Evolutionary conservation across 2,329 filamentous ascomycete genomes (phyloP), one percentile per base, ranked within the genome.

Genomic region (Alternaria ethzedia): DNA sequence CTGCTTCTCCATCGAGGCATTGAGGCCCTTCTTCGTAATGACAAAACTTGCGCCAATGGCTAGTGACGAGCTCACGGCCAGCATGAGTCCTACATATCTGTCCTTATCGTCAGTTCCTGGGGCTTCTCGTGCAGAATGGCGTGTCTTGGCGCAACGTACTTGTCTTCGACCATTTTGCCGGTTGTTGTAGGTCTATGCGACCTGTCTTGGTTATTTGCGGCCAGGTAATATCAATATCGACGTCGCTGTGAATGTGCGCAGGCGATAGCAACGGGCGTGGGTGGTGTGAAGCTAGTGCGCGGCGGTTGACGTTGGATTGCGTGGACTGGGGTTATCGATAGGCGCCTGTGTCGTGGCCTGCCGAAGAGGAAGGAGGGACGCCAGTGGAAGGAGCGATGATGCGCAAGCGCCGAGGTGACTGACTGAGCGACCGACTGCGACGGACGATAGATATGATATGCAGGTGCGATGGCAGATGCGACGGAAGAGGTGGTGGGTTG

Each of bases 11-110:
- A 92, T 93, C 68, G 94, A 93, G 81, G 97, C 92, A 80, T 94
- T 93, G 72, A 99, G 87, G 70, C 95, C 95, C 91, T 97, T 98
- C 84, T 99, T 99, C 51, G 96, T 99, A 76, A 99, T 97, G 72
- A 99, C 95, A 81, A 99, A 99, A 87, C 94, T 97, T 55, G 93
- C 94, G 77, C 94, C 79, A 57, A 81, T 81, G 47, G 78, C 78
- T 44, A 81, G 70, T 55, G 79, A 81, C n/a, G 79, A 80, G 55
- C 75, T 75, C 61, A 82, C 69, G 59, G 80, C 80, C 70, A 82
- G 72, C 65, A 76, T 72, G 45, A 82, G 76, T 62, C 80, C 80
- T 49, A 82, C 61, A 65, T 81, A 81, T 77, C 79, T 81, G 73
- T 73, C 63, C 63, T 63, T 51, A 66, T 61, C 63, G 70, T 79